phyloP scores from a whole-genome alignment of 495 filamentous ascomycete genomes.

The Astrothelium subdiscretum region DNA sequence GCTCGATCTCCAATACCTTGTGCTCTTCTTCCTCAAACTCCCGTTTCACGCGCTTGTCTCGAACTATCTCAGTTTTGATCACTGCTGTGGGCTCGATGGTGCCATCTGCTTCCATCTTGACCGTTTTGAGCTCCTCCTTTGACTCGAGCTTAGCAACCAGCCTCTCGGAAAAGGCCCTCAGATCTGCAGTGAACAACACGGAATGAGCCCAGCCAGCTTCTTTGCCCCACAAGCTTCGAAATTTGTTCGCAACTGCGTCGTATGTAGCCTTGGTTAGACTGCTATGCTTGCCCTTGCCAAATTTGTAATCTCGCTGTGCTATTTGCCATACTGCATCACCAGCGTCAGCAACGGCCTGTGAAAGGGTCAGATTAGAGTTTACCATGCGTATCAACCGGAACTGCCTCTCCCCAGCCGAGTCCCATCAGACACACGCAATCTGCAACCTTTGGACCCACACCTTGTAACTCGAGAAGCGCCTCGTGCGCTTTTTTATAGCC shows the following conservation, averaged over 20 bases:
- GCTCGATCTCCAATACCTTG: conserved; percentile 16
- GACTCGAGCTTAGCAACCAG: conserved; percentile 41
- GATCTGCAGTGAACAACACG: conserved; percentile 89
- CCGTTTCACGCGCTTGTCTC: conserved; percentile 17
- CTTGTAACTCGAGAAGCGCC: conserved; percentile 62
- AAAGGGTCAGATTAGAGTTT: conserved; percentile 16
- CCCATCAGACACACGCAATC: conserved; percentile 98
- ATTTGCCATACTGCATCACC: conserved; percentile 76
- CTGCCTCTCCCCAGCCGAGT: conserved; percentile 88
- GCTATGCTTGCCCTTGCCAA: conserved; percentile 73
- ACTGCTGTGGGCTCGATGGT: conserved; percentile 11
- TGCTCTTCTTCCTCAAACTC: conserved; percentile 11
- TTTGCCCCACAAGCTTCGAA: conserved; percentile 80
- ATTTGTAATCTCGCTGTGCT: conserved; percentile 87
- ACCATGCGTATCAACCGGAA: conserved; percentile 93
- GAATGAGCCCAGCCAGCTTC: conserved; percentile 97
- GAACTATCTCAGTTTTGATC: conserved; percentile 3
- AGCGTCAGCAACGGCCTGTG: background rate
- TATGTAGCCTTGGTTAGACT: conserved; percentile 82
- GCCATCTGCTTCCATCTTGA: conserved; percentile 22
- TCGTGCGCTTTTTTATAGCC: conserved; percentile 77
- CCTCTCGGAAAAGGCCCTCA: conserved; percentile 69
- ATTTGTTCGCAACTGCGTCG: conserved; percentile 79
- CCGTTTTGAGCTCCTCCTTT: conserved; percentile 26
- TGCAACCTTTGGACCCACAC: conserved; percentile 91